Evolutionary conservation across 2,329 filamentous ascomycete species (phyloP), one percentile per base, ranked within the genome.

Genomic region (Phaeomoniella chlamydospora): DNA sequence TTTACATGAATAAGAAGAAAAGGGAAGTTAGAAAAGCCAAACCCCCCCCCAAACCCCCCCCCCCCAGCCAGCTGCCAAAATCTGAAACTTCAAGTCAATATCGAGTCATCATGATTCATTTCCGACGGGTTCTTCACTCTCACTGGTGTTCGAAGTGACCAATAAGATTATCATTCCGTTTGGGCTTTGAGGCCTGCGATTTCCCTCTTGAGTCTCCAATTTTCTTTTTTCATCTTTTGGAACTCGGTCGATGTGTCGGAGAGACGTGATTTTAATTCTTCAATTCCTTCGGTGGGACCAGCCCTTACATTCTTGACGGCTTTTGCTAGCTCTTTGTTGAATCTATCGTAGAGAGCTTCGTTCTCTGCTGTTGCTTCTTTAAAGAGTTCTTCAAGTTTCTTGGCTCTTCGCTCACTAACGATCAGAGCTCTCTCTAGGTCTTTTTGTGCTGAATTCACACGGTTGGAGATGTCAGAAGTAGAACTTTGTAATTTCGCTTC

Each of bases 281-380:
- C 81, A 47, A 83, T 81, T 9, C 83, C 84, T 30, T 84, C 80
- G 34, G 80, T 79, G 3, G 74, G 73, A 45, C 78, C 79, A 41
- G 72, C 72, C 54, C 74, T 75, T 33, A 90, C 68, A 29, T 79
- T 82, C 54, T 75, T 80, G 31, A 86, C 68, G 41, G 94, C 82
- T 62, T 81, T 85, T 47, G 74, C 80, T 33, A 96, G 62, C 59
- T 94, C 88, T n/a, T 76, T 73, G 49, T 94, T 94, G 64, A 94
- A 94, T 41, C 78, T 79, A 45, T 88, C 81, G 56, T 94, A 94
- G 37, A 96, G 66, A 18, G 88, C 72, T 59, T 94, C 87, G 48
- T 94, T 96, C 63, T 96, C 88, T 0, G 84, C 82, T 47, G 77
- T 85, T 12, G 78, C 74, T 51, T 94, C 85, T 44, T 84, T 81